Conservation (phyloP, 225 moss, liverwort and hornwort genomes). For the Bryum argenteum region DNA sequence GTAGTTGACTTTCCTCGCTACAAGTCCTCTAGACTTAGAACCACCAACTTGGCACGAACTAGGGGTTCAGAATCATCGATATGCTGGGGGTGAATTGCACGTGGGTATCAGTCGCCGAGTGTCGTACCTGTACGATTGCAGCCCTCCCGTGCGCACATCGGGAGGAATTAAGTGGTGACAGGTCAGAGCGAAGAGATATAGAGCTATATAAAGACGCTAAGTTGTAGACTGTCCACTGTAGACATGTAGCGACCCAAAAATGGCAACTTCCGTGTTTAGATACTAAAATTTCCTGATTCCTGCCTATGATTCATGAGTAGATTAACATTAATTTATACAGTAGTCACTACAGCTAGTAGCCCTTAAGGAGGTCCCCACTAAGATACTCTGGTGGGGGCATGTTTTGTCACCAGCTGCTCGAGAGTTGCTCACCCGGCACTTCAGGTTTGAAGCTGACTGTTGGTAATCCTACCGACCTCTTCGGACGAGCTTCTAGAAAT, state of each 20-base stretch:
- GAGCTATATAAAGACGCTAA: constrained; percentile 22
- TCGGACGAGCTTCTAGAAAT: no score
- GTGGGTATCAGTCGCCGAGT: constrained; percentile 27
- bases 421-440: constrained; percentile 5
- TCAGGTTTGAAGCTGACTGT: neutral
- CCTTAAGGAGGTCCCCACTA: no score
- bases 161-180: constrained; percentile 34
- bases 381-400: neutral
- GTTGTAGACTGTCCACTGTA: neutral
- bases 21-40: neutral
- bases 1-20: constrained; percentile 9
- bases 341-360: no score
- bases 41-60: neutral
- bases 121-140: constrained; percentile 8
- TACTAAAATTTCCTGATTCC: constrained; percentile 27
- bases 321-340: constrained; percentile 8
- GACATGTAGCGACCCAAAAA: constrained; percentile 12
- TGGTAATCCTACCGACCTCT: neutral
- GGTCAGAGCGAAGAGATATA: constrained; percentile 30
- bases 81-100: neutral
- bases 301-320: constrained; percentile 4
- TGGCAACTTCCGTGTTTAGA: neutral
- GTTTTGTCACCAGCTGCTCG: neutral
- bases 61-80: neutral
- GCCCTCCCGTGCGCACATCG: neutral